phyloP scores from a whole-genome alignment of 352 stramenopile genomes.

The Pythium catenulatum region DNA sequence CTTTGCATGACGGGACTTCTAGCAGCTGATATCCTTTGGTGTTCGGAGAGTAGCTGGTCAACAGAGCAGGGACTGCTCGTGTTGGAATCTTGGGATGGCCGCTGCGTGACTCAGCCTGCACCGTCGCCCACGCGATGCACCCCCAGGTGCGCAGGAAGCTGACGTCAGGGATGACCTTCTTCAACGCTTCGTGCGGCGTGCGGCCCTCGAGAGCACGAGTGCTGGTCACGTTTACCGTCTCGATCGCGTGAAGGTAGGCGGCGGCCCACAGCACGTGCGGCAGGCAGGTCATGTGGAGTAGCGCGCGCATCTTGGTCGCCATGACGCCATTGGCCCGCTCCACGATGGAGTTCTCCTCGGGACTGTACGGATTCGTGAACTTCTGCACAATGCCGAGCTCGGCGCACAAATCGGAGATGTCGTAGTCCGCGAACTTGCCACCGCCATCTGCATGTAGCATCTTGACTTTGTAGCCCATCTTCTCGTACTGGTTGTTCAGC shows the following conservation, averaged over 20 bases:
- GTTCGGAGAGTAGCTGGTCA: neutral
- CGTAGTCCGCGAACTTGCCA: conserved; percentile 27
- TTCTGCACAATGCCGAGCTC: conserved; percentile 21
- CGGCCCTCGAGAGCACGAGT: neutral
- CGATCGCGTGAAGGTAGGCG: conserved; percentile 23
- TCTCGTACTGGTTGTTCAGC: conserved; percentile 26
- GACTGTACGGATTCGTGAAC: conserved; percentile 44
- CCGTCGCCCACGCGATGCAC: conserved; percentile 32
- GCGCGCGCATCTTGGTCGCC: conserved; percentile 4
- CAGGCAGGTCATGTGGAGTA: conserved; percentile 34
- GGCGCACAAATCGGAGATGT: conserved; percentile 11
- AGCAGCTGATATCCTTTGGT: conserved; percentile 34
- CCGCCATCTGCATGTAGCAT: conserved; percentile 35
- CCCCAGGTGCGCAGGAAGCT: conserved; percentile 29
- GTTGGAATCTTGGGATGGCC: conserved; percentile 32
- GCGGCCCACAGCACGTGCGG: conserved; percentile 45
- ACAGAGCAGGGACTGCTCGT: neutral
- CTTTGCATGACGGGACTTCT: conserved; percentile 2
- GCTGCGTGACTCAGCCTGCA: conserved; percentile 4
- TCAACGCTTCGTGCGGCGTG: conserved; percentile 38
- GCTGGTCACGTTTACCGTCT: conserved; percentile 39
- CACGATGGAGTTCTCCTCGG: conserved; percentile 49
- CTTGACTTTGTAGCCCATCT: neutral
- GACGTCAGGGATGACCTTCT: conserved; percentile 16
- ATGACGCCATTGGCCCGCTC: conserved; percentile 10